phyloP scores from a whole-genome alignment of 2,329 filamentous ascomycete genomes.

The Dryadomyces quercus-mongolicae region DNA sequence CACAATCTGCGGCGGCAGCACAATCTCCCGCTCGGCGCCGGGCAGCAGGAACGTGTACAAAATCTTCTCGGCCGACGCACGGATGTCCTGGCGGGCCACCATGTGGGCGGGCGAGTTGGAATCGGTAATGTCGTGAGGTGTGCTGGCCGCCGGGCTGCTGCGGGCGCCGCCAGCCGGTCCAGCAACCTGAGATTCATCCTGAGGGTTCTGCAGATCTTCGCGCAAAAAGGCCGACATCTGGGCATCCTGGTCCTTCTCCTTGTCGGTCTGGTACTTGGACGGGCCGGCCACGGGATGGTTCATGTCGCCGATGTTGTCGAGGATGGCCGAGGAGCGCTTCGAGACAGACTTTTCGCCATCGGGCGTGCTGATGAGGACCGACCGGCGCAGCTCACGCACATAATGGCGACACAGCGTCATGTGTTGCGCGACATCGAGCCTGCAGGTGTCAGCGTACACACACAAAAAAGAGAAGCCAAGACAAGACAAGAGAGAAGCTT shows the following conservation, averaged over 20 bases:
- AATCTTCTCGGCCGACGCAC: constrained; percentile 92
- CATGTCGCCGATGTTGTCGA: constrained; percentile 63
- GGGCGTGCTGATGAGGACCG: constrained; percentile 84
- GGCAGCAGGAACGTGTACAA: constrained; percentile 95
- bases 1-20: constrained; percentile 77
- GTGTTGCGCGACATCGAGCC: constrained; percentile 98
- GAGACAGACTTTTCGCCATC: constrained; percentile 69
- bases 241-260: constrained; percentile 71
- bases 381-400: constrained; percentile 86
- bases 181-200: constrained; percentile 37
- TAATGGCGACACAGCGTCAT: constrained; percentile 97
- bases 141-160: constrained; percentile 39
- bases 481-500: constrained; percentile 10
- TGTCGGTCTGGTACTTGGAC: constrained; percentile 52
- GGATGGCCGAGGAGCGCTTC: constrained; percentile 70
- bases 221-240: constrained; percentile 86
- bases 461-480: neutral
- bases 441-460: constrained; percentile 25
- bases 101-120: constrained; percentile 75
- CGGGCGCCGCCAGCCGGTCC: constrained; percentile 13
- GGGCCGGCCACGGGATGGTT: constrained; percentile 45
- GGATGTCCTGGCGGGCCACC: constrained; percentile 79
- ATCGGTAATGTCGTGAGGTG: constrained; percentile 51
- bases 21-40: constrained; percentile 93
- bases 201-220: constrained; percentile 40